Conservation (phyloP, 805 yeast species). For the Lipomyces spencermartinsiae region DNA sequence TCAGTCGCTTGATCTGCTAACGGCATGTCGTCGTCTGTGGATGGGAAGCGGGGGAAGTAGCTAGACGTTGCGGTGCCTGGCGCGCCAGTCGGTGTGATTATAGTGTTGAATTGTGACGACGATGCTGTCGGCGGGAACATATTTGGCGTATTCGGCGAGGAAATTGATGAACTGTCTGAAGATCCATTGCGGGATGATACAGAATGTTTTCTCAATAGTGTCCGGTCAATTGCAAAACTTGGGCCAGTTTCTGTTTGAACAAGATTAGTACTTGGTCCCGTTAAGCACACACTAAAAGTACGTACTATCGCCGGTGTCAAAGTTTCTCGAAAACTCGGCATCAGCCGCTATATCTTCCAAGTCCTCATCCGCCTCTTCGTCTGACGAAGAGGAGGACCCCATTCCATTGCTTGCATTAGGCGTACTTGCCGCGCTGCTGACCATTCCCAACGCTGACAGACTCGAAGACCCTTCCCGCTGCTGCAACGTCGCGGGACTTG, state of each 20-base stretch:
- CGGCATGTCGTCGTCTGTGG: conserved; percentile 8
- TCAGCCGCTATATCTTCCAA: conserved; percentile 4
- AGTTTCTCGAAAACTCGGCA: conserved; percentile 7
- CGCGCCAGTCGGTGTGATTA: background rate
- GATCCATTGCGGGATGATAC: conserved; percentile 6
- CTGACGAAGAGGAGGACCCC: conserved; percentile 2
- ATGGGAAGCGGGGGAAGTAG: conserved; percentile 5
- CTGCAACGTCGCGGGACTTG: conserved; percentile 4
- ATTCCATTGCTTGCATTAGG: background rate
- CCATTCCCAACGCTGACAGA: background rate
- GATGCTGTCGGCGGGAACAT: conserved; percentile 4
- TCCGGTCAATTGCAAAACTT: background rate
- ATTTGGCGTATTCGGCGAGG: conserved; percentile 13
- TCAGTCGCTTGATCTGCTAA: background rate
- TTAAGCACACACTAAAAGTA: background rate
- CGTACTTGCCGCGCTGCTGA: background rate
- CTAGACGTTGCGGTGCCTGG: background rate
- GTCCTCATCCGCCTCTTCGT: conserved; percentile 6
- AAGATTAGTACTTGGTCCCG: background rate
- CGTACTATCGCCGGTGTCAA: conserved; percentile 3
- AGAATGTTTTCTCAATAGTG: conserved; percentile 2
- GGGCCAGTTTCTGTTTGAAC: background rate
- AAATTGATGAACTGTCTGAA: conserved; percentile 10
- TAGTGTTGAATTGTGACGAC: background rate
- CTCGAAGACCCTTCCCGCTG: conserved; percentile 9